Percentiles rank a stretch among this genome's conserved stretches.
Evolutionary conservation across 2,329 filamentous ascomycete genomes (phyloP).

Genomic region (Colletotrichum sp.): DNA sequence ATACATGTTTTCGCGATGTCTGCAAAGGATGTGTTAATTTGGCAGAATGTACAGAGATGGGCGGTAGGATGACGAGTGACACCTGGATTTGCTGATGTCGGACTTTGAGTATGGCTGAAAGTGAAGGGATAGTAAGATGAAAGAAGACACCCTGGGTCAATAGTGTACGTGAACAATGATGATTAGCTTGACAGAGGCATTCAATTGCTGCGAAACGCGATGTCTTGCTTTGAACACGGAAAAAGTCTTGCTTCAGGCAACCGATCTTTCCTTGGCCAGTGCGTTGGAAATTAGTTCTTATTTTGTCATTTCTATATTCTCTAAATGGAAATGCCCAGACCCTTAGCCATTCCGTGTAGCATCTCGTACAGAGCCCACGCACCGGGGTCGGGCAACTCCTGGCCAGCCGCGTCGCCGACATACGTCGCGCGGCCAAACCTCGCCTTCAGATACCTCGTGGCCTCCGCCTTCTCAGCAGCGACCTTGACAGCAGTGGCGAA

Average conservation of each 20-base stretch:
- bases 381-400: conserved; percentile 32
- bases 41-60: not conserved
- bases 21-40: not conserved
- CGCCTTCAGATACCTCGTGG: conserved; percentile 28
- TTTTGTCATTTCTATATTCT: not conserved
- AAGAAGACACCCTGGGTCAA: not conserved
- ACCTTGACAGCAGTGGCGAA: conserved; percentile 42
- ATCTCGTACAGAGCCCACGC: conserved; percentile 36
- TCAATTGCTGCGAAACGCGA: rapidly evolving
- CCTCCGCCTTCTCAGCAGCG: conserved; percentile 32
- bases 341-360: conserved; percentile 6
- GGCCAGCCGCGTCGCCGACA: conserved; percentile 29
- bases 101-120: not conserved
- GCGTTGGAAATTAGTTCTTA: not conserved
- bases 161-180: not conserved
- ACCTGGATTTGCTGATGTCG: not conserved
- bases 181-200: not conserved
- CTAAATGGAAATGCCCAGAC: not conserved
- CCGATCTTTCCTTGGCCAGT: not conserved
- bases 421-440: conserved; percentile 32
- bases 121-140: not conserved
- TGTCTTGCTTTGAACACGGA: too few relatives aligned
- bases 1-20: not conserved
- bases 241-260: not conserved
- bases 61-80: not conserved